Evolutionary conservation across 2,329 filamentous ascomycete genomes (phyloP).

Genomic region (Apiospora kogelbergensis): DNA sequence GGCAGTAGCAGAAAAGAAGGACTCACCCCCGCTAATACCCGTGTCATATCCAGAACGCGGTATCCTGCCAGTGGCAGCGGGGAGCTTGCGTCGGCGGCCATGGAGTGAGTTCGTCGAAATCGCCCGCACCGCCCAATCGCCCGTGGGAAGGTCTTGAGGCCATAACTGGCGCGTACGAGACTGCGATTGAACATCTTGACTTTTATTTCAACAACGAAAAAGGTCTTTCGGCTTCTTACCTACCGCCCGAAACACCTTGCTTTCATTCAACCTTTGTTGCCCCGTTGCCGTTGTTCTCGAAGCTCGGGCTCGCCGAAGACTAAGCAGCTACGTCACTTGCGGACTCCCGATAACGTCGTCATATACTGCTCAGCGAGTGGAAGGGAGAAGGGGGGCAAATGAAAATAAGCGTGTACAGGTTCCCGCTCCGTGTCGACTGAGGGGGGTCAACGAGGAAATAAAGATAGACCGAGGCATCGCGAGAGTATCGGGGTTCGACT

Average conservation of each 20-base stretch:
- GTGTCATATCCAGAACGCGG: slow-evolving; percentile 92
- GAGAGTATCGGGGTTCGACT: neutral
- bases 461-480: neutral
- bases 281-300: neutral
- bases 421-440: neutral
- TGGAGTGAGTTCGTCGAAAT: slow-evolving; percentile 22
- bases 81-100: slow-evolving; percentile 25
- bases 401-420: neutral
- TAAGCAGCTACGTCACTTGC: neutral
- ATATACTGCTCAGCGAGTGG: neutral
- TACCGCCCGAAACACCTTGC: neutral
- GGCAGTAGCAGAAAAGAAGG: neutral
- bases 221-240: neutral
- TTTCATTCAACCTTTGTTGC: neutral
- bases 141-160: neutral
- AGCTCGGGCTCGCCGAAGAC: neutral
- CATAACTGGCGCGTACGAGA: slow-evolving; percentile 5
- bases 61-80: slow-evolving; percentile 75
- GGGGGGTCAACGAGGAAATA: neutral
- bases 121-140: neutral
- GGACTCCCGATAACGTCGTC: neutral
- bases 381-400: neutral
- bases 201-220: neutral
- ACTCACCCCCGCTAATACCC: slow-evolving; percentile 89
- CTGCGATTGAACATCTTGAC: slow-evolving; percentile 1